phyloP scores from a whole-genome alignment of 1,139 yeast genomes.

The Saccharomycopsis hybrid region DNA sequence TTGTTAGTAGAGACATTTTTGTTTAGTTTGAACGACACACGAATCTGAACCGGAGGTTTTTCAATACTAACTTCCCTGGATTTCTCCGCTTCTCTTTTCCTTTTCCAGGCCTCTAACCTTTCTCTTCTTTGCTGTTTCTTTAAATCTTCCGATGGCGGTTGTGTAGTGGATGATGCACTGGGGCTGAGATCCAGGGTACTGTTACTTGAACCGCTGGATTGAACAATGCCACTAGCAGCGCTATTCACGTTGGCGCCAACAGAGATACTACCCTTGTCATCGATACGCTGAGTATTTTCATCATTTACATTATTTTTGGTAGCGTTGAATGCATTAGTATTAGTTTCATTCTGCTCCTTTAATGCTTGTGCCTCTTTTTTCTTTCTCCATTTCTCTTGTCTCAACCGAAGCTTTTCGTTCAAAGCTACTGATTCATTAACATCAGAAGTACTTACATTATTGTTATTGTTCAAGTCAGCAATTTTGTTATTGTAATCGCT shows the following conservation, averaged over 20 bases:
- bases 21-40: not conserved
- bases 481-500: not conserved
- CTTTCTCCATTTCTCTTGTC: slow-evolving; percentile 6
- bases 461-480: not conserved
- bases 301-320: not conserved
- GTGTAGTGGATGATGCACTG: too few species aligned
- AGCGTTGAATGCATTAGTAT: not conserved
- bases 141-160: slow-evolving; percentile 6
- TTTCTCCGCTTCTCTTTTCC: slow-evolving; percentile 31
- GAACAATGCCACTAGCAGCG: not conserved
- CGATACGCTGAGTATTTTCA: too few species aligned
- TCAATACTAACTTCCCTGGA: not conserved
- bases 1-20: not conserved
- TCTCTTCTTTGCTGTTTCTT: slow-evolving; percentile 20
- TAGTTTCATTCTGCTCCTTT: not conserved
- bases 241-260: too few species aligned
- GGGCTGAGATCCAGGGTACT: too few species aligned
- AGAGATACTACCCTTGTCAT: too few species aligned
- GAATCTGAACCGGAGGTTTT: not conserved
- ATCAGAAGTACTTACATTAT: not conserved
- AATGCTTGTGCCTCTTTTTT: not conserved
- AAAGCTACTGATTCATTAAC: not conserved
- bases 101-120: slow-evolving; percentile 38
- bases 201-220: too few species aligned
- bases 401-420: slow-evolving; percentile 2